phyloP scores from a whole-genome alignment of 306 rosid species.

The Sphenostylis stenocarpa region DNA sequence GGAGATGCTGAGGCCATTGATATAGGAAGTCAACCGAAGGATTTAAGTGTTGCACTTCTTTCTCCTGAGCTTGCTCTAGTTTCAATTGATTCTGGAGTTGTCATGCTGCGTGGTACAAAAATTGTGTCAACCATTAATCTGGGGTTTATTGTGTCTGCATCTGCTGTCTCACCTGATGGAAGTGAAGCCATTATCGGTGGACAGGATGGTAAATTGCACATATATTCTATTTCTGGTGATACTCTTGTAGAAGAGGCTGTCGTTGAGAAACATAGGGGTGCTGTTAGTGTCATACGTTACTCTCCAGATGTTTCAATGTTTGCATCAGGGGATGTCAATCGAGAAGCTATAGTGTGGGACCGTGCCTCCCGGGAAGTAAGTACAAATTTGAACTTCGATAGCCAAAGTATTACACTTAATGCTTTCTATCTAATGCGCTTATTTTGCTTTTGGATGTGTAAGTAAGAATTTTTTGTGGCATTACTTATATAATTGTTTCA shows the following conservation, averaged over 20 bases:
- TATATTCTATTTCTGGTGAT: conserved; percentile 71
- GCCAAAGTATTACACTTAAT: conserved; percentile 8
- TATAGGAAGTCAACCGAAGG: conserved; percentile 92
- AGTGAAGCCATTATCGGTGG: conserved; percentile 93
- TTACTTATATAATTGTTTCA: conserved; percentile 11
- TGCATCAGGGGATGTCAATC: conserved; percentile 95
- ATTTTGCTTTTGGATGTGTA: conserved; percentile 13
- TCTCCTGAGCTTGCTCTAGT: conserved; percentile 85
- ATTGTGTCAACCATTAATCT: conserved; percentile 77
- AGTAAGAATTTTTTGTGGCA: background rate
- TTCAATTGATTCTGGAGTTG: conserved; percentile 82
- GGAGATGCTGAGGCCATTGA: conserved; percentile 84
- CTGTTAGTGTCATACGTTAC: conserved; percentile 77
- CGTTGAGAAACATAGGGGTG: conserved; percentile 93
- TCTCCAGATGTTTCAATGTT: conserved; percentile 93
- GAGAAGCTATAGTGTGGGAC: conserved; percentile 96
- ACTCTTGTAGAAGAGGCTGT: conserved; percentile 78
- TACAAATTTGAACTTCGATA: conserved; percentile 2
- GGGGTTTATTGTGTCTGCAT: conserved; percentile 85
- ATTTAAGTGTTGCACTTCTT: conserved; percentile 74
- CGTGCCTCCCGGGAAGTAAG: conserved; percentile 69
- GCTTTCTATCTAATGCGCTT: background rate
- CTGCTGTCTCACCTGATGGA: conserved; percentile 86
- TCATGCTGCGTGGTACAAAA: conserved; percentile 72
- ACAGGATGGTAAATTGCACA: conserved; percentile 84